A percentile compares a stretch with the other conserved stretches of the same genome.
These are phyloP conservation scores for Rhynchospora breviuscula DNA, from an alignment of 176 grass and related monocot genomes.

Conservation along the genomic window DNA sequence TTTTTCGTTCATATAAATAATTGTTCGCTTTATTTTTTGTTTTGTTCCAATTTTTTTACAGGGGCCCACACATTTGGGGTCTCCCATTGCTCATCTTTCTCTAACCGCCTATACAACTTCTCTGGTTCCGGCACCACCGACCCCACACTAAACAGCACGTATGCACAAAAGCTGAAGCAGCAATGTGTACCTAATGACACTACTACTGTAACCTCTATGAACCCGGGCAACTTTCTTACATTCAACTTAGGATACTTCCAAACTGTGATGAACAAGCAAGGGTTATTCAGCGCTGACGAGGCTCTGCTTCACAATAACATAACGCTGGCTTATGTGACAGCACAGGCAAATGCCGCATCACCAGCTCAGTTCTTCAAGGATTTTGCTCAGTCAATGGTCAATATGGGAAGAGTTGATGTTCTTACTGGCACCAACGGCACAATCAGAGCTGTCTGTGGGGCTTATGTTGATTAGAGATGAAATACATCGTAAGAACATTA, in stretches of 20 bases:
- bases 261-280: slow-evolving; percentile 14
- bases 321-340: slow-evolving; percentile 32
- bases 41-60: neutral
- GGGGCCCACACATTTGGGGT: slow-evolving; percentile 54
- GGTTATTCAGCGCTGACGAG: slow-evolving; percentile 38
- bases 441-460: slow-evolving; percentile 40
- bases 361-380: slow-evolving; percentile 44
- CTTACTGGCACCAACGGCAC: slow-evolving; percentile 43
- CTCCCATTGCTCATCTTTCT: slow-evolving; percentile 51
- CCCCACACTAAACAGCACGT: slow-evolving; percentile 31
- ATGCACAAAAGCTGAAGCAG: slow-evolving; percentile 16
- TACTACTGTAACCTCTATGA: slow-evolving; percentile 28
- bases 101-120: slow-evolving; percentile 46
- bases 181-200: slow-evolving; percentile 1
- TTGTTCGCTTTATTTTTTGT: neutral
- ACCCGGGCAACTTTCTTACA: neutral
- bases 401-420: slow-evolving; percentile 43
- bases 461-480: slow-evolving; percentile 41
- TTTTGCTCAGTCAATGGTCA: slow-evolving; percentile 54
- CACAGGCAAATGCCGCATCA: slow-evolving; percentile 36
- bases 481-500: too few relatives aligned
- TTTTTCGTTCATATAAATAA: too few relatives aligned
- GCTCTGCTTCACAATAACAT: slow-evolving; percentile 45
- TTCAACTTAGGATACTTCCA: slow-evolving; percentile 52
- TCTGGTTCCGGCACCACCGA: slow-evolving; percentile 37